Conservation (phyloP, 495 filamentous ascomycete genomes). For the Trypethelium eluteriae region DNA sequence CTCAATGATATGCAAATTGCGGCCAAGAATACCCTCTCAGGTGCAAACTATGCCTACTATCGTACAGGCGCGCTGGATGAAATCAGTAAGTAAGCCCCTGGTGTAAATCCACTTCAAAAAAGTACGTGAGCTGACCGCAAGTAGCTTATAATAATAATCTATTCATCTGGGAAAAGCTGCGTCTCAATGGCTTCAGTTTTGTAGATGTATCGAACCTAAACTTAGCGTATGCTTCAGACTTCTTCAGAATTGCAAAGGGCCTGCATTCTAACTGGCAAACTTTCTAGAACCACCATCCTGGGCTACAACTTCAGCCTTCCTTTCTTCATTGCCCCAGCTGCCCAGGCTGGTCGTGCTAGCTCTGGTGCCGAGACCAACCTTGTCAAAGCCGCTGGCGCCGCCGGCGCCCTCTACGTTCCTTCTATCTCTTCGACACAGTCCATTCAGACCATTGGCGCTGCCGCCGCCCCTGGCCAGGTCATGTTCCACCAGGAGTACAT, state of each 20-base stretch:
- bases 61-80: conserved; percentile 13
- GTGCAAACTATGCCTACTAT: conserved; percentile 13
- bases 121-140: background rate
- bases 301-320: conserved; percentile 10
- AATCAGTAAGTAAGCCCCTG: background rate
- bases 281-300: conserved; percentile 10
- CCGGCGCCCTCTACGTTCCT: conserved; percentile 35
- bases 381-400: conserved; percentile 31
- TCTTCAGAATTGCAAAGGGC: too few species aligned
- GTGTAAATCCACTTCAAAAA: background rate
- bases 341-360: conserved; percentile 30
- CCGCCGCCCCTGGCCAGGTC: conserved; percentile 30
- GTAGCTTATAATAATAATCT: conserved; percentile 12
- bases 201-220: conserved; percentile 11
- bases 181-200: conserved; percentile 14
- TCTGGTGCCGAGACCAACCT: conserved; percentile 35
- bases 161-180: conserved; percentile 14
- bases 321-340: conserved; percentile 14
- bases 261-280: background rate
- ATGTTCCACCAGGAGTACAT: conserved; percentile 36
- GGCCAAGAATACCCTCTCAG: conserved; percentile 14
- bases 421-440: conserved; percentile 29
- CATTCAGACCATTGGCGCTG: conserved; percentile 36
- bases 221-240: background rate
- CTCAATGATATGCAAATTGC: conserved; percentile 13